These are phyloP conservation scores for Saccharum officinarum DNA, from an alignment of 176 grass and related monocot species.

Conservation along the genomic window DNA sequence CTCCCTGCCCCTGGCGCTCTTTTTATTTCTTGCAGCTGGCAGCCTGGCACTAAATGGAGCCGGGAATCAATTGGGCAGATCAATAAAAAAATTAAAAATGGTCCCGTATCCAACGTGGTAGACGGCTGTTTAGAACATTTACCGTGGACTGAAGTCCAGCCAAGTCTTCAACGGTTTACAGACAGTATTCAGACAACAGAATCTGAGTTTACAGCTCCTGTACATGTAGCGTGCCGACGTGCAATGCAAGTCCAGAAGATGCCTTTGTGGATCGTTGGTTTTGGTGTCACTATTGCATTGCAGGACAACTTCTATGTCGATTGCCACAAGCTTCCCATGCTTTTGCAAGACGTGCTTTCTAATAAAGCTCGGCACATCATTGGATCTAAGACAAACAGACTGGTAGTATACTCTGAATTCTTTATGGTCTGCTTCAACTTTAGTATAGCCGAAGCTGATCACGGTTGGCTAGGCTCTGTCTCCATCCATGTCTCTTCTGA, in stretches of 20 bases:
- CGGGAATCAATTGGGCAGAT: not conserved
- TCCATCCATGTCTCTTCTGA: too few species aligned
- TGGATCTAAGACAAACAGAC: not conserved
- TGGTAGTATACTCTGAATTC: not conserved
- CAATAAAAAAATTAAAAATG: not conserved
- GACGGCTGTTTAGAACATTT: not conserved
- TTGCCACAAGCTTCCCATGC: not conserved
- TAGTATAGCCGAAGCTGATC: not conserved
- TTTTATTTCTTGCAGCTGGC: not conserved
- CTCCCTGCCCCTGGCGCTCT: not conserved
- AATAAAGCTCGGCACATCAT: not conserved
- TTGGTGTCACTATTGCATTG: not conserved
- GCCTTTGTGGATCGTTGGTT: not conserved
- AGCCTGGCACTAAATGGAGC: constrained; percentile 6
- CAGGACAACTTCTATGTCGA: not conserved
- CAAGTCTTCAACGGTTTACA: constrained; percentile 7
- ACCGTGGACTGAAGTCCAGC: not conserved
- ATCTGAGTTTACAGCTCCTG: not conserved
- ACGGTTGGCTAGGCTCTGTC: too few species aligned
- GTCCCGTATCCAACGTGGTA: not conserved
- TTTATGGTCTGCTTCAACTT: too few species aligned
- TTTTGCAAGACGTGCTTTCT: not conserved
- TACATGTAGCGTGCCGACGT: not conserved
- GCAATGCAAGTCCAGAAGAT: not conserved
- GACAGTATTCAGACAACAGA: not conserved